Conservation (phyloP, 495 filamentous ascomycete genomes). For the Xylaria cubensis region DNA sequence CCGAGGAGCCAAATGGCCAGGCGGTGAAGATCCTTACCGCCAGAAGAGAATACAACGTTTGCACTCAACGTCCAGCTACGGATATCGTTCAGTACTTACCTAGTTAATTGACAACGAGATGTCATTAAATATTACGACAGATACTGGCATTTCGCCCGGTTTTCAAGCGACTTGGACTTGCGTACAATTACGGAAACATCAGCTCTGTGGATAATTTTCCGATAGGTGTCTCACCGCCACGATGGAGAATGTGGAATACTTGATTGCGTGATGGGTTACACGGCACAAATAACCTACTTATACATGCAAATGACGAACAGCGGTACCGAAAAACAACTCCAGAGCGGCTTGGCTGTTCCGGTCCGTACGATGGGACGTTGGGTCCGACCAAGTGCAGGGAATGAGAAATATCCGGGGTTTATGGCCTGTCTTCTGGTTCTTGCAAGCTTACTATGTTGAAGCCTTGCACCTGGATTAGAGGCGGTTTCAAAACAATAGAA, state of each 20-base stretch:
- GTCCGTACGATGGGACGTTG: background rate
- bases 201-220: background rate
- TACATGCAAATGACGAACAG: background rate
- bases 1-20: background rate
- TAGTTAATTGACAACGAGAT: background rate
- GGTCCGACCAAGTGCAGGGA: background rate
- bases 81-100: background rate
- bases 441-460: background rate
- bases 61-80: background rate
- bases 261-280: constrained; percentile 28
- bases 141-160: background rate
- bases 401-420: background rate
- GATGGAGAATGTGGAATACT: background rate
- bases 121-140: background rate
- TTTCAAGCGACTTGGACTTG: background rate
- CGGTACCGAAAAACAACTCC: background rate
- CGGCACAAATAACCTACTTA: constrained; percentile 8
- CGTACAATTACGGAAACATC: background rate
- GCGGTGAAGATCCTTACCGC: constrained; percentile 22
- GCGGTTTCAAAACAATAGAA: background rate
- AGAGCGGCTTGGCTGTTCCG: background rate
- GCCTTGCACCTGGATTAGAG: background rate
- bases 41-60: background rate
- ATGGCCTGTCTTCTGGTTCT: background rate
- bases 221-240: constrained; percentile 22